Conservation (phyloP, 2,329 filamentous ascomycete genomes). For the Rutstroemia sp. region DNA sequence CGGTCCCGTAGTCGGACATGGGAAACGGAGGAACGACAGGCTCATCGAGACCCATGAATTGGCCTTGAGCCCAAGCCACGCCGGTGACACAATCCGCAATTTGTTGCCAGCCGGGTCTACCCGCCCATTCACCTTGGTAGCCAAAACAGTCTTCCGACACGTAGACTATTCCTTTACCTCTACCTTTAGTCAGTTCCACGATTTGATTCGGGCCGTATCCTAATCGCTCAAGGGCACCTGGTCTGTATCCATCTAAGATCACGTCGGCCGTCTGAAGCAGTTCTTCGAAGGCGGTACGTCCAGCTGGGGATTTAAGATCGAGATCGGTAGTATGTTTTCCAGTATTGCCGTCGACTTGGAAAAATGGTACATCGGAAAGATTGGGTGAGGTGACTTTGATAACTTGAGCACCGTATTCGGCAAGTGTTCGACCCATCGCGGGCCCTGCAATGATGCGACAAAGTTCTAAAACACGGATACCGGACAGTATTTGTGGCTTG, state of each 20-base stretch:
- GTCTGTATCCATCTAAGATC: slow-evolving; percentile 62
- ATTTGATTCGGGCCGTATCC: slow-evolving; percentile 55
- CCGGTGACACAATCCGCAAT: slow-evolving; percentile 48
- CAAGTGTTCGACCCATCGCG: slow-evolving; percentile 62
- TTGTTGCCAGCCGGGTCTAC: slow-evolving; percentile 62
- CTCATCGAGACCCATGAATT: slow-evolving; percentile 52
- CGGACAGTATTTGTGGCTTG: slow-evolving; percentile 35
- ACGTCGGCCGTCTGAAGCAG: slow-evolving; percentile 58
- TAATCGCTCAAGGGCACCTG: slow-evolving; percentile 54
- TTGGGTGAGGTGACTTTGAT: slow-evolving; percentile 62
- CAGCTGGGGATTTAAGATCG: slow-evolving; percentile 49
- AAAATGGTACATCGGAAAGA: slow-evolving; percentile 64
- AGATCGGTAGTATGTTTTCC: slow-evolving; percentile 61
- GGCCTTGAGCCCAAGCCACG: slow-evolving; percentile 40
- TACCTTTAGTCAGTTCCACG: slow-evolving; percentile 41
- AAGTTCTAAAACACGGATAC: slow-evolving; percentile 66
- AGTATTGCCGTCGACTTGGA: slow-evolving; percentile 65
- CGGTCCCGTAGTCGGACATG: slow-evolving; percentile 62
- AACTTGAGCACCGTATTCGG: slow-evolving; percentile 69
- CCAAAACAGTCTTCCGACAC: slow-evolving; percentile 69
- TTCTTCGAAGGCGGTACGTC: slow-evolving; percentile 47
- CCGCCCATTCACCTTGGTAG: slow-evolving; percentile 54
- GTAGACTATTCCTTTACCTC: slow-evolving; percentile 58
- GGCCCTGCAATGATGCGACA: slow-evolving; percentile 71
- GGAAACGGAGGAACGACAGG: slow-evolving; percentile 60